Evolutionary conservation across 148 eudicot species (phyloP).

Genomic region (Selenicereus undatus): DNA sequence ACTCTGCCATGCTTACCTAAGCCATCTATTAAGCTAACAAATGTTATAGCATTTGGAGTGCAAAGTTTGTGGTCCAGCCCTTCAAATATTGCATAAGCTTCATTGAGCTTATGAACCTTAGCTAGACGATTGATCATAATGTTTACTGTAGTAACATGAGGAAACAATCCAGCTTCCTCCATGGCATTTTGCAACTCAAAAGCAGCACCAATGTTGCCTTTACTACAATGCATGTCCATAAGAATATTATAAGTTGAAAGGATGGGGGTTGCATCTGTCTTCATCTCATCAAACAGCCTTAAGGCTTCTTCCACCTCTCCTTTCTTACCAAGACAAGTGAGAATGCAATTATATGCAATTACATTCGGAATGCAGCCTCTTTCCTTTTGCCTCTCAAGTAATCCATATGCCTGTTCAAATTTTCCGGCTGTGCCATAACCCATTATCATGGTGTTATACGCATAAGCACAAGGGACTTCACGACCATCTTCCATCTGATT

Average conservation of each 20-base stretch:
- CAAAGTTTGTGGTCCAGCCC: conserved; percentile 69
- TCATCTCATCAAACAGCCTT: conserved; percentile 61
- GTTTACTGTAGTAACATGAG: conserved; percentile 69
- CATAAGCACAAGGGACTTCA: conserved; percentile 94
- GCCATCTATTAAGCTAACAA: conserved; percentile 83
- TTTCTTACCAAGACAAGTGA: conserved; percentile 80
- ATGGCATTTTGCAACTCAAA: conserved; percentile 57
- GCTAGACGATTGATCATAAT: conserved; percentile 86
- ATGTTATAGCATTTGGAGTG: conserved; percentile 66
- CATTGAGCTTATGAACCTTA: conserved; percentile 66
- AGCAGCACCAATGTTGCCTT: conserved; percentile 65
- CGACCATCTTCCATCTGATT: conserved; percentile 71
- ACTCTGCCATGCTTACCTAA: conserved; percentile 74
- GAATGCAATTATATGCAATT: conserved; percentile 79
- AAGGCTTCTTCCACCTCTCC: conserved; percentile 69
- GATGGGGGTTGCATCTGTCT: conserved; percentile 76
- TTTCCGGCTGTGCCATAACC: conserved; percentile 87
- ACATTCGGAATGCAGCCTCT: conserved; percentile 89
- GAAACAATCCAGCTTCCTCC: conserved; percentile 67
- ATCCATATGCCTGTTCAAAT: conserved; percentile 69
- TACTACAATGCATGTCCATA: conserved; percentile 70
- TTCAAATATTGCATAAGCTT: conserved; percentile 75
- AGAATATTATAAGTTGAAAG: conserved; percentile 72
- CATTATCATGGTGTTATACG: conserved; percentile 97
- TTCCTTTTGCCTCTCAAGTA: conserved; percentile 78